Evolutionary conservation across 176 grass and related monocot genomes (phyloP).

Genomic region (Carex myosuroides): DNA sequence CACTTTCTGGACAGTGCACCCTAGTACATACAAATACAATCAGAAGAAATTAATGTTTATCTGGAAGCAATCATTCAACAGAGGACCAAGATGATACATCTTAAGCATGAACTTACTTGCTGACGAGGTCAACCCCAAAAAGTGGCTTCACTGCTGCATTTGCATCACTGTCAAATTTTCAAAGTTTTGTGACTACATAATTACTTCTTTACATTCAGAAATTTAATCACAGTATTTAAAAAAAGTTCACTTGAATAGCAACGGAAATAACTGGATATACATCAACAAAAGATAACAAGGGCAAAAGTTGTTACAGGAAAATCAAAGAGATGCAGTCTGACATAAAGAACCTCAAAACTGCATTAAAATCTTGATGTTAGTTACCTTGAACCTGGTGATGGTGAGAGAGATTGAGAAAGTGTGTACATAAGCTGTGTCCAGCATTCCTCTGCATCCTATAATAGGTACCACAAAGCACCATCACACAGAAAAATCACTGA

Average conservation of each 20-base stretch:
- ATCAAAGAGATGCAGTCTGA: constrained; percentile 12
- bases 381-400: constrained; percentile 68
- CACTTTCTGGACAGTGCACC: constrained; percentile 93
- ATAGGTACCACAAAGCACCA: constrained; percentile 4
- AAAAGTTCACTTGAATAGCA: neutral
- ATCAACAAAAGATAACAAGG: constrained; percentile 4
- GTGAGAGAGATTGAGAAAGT: constrained; percentile 84
- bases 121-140: constrained; percentile 84
- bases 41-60: neutral
- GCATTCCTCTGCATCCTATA: constrained; percentile 98
- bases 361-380: neutral
- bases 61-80: neutral
- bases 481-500: neutral
- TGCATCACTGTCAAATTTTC: constrained; percentile 48
- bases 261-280: neutral
- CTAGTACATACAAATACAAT: constrained; percentile 27
- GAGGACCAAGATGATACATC: neutral
- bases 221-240: neutral
- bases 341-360: neutral
- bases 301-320: neutral
- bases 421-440: constrained; percentile 96
- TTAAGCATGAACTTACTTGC: constrained; percentile 43
- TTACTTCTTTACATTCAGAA: neutral
- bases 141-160: constrained; percentile 61
- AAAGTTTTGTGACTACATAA: neutral